Percentiles rank a stretch among this genome's conserved stretches.
Conservation (phyloP, 257 asterid species). For the Catharanthus roseus region DNA sequence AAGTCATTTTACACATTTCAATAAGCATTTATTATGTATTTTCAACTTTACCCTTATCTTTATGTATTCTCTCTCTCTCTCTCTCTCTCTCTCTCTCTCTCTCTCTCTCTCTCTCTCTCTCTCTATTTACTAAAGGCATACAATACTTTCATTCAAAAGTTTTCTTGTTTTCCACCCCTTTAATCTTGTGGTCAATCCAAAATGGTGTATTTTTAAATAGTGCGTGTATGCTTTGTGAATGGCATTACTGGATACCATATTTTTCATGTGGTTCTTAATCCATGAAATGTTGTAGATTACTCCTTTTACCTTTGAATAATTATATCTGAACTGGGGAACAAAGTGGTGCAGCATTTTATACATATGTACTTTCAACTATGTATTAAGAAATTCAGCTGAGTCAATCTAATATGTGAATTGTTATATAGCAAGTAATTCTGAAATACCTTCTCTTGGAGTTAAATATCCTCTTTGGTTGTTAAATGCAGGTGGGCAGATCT, state of each 20-base stretch:
- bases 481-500: slow-evolving; percentile 81
- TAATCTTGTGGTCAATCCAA: too few species aligned
- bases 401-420: background rate
- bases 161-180: too few species aligned
- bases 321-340: background rate
- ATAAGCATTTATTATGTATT: too few species aligned
- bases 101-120: too few species aligned
- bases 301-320: background rate
- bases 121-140: too few species aligned
- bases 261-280: background rate
- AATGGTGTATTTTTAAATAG: too few species aligned
- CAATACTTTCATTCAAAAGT: too few species aligned
- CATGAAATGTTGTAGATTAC: background rate
- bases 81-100: too few species aligned
- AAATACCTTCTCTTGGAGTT: background rate
- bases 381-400: background rate
- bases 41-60: too few species aligned
- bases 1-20: too few species aligned
- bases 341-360: background rate
- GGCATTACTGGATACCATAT: background rate
- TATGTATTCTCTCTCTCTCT: too few species aligned
- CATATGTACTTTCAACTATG: background rate
- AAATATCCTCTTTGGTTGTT: background rate
- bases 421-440: background rate
- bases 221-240: too few species aligned